A percentile compares a stretch with the other conserved stretches of the same genome.
phyloP scores from a whole-genome alignment of 345 rosid genomes.

The Gossypium bickii region DNA sequence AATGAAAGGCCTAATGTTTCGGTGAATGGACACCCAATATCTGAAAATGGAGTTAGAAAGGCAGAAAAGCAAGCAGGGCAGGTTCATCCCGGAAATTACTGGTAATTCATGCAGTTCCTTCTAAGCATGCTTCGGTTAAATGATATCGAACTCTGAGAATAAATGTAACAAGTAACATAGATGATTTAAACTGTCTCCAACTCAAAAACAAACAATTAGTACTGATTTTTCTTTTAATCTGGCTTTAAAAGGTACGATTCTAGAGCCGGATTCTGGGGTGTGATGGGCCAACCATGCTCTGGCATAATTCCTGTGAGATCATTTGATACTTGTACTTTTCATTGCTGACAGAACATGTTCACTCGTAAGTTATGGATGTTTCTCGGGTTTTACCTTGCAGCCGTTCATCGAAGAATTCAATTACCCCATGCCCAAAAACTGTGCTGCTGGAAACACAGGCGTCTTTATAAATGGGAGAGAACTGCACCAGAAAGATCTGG shows the following conservation, averaged over 20 bases:
- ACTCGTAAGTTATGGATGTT: neutral
- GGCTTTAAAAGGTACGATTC: conserved; percentile 67
- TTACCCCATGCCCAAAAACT: conserved; percentile 64
- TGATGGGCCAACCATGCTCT: conserved; percentile 65
- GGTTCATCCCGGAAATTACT: conserved; percentile 72
- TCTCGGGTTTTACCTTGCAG: conserved; percentile 31
- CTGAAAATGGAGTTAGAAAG: conserved; percentile 49
- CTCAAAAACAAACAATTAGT: neutral
- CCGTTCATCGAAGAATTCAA: conserved; percentile 81
- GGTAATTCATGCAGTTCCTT: conserved; percentile 33
- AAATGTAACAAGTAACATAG: neutral
- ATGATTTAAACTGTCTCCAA: neutral
- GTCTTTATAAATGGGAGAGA: conserved; percentile 83
- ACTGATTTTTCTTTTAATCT: neutral
- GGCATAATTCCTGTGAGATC: conserved; percentile 79
- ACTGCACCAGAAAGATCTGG: conserved; percentile 70
- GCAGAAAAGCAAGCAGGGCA: conserved; percentile 86
- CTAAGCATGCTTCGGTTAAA: conserved; percentile 8
- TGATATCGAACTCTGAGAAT: neutral
- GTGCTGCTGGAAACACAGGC: conserved; percentile 68
- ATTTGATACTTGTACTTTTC: neutral
- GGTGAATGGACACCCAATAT: conserved; percentile 55
- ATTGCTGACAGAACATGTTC: neutral
- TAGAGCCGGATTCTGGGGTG: conserved; percentile 92
- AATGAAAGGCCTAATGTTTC: conserved; percentile 44